Evolutionary conservation across 495 filamentous ascomycete species (phyloP).

Genomic region (Talaromyces thailandensis): DNA sequence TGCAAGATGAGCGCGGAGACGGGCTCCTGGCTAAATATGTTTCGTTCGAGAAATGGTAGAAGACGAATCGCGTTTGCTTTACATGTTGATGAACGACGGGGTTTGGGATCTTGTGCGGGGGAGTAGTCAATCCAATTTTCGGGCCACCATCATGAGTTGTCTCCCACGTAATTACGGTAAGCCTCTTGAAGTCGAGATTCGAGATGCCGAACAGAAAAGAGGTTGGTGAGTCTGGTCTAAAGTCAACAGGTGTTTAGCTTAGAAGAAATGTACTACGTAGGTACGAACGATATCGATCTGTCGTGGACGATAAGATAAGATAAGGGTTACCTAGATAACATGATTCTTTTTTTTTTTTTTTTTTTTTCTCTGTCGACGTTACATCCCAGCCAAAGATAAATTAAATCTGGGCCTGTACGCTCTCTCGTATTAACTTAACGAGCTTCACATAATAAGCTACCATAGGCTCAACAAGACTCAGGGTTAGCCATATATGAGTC

Average conservation of each 20-base stretch:
- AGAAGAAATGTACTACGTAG: too few species aligned
- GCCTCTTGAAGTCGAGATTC: neutral
- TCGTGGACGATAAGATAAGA: too few species aligned
- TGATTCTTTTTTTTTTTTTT: too few species aligned
- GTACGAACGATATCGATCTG: too few species aligned
- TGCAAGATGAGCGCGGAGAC: neutral
- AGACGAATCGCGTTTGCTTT: neutral
- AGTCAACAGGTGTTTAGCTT: neutral
- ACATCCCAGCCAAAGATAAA: too few species aligned
- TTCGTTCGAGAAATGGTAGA: neutral
- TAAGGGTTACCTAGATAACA: too few species aligned
- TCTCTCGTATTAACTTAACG: too few species aligned
- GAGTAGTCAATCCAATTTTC: neutral
- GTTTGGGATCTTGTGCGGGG: neutral
- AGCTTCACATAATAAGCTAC: too few species aligned
- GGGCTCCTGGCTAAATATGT: neutral
- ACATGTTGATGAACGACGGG: neutral
- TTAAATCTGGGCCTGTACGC: too few species aligned
- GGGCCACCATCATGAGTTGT: neutral
- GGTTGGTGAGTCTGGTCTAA: neutral
- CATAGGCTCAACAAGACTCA: too few species aligned
- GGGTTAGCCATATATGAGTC: too few species aligned
- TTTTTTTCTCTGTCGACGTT: too few species aligned
- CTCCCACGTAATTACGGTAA: neutral
- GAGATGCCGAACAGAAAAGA: neutral